Evolutionary conservation across 192 early-diverging fungal species (phyloP).

Genomic region (Coemansia sp.): DNA sequence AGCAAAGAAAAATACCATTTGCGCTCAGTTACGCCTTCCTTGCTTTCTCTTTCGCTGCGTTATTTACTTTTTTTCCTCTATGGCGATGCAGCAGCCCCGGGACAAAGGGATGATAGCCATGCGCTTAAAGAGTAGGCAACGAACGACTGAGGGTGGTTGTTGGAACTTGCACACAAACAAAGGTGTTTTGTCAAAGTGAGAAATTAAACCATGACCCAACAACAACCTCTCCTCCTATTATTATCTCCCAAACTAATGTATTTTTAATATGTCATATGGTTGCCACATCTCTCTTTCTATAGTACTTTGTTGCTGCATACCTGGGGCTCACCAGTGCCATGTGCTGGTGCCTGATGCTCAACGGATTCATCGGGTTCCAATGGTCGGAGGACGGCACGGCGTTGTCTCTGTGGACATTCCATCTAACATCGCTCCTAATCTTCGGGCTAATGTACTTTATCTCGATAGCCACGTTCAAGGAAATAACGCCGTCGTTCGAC

Average conservation of each 20-base stretch:
- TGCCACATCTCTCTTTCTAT: constrained; percentile 7
- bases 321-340: constrained; percentile 80
- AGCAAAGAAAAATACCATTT: neutral
- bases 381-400: constrained; percentile 96
- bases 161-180: too few relatives aligned
- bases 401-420: constrained; percentile 92
- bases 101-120: too few relatives aligned
- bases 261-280: neutral
- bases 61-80: too few relatives aligned
- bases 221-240: too few relatives aligned
- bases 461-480: constrained; percentile 79
- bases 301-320: constrained; percentile 85
- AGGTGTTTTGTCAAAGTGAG: too few relatives aligned
- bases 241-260: neutral
- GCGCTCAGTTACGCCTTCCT: neutral
- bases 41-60: too few relatives aligned
- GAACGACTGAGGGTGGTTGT: too few relatives aligned
- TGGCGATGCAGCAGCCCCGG: too few relatives aligned
- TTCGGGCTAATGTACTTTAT: constrained; percentile 78
- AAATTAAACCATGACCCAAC: too few relatives aligned
- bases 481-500: constrained; percentile 63
- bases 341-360: constrained; percentile 90
- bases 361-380: constrained; percentile 96
- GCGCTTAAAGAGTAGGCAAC: too few relatives aligned
- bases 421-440: constrained; percentile 77